Evolutionary conservation across 2,329 filamentous ascomycete genomes (phyloP).

Genomic region (Pseudocercospora fuligena): DNA sequence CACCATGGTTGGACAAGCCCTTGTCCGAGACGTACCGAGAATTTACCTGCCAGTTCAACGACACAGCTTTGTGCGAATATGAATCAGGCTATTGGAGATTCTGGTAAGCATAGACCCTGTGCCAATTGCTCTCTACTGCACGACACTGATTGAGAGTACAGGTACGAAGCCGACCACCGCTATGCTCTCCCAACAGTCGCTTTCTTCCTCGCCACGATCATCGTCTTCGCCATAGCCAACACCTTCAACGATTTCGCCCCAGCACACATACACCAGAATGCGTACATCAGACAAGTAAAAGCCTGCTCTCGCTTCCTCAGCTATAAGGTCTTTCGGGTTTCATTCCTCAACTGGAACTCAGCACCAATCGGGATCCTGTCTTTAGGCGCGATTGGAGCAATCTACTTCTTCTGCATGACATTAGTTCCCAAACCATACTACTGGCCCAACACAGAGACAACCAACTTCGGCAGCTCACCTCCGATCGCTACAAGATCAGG

Average conservation of each 20-base stretch:
- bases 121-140: not conserved
- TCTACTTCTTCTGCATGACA: conserved; percentile 54
- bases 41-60: conserved; percentile 38
- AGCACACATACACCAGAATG: not conserved
- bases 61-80: conserved; percentile 52
- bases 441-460: conserved; percentile 46
- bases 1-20: conserved; percentile 47
- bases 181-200: conserved; percentile 59
- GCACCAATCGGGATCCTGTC: conserved; percentile 53
- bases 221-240: conserved; percentile 53
- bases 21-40: conserved; percentile 45
- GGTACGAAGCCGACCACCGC: conserved; percentile 60
- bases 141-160: conserved; percentile 29
- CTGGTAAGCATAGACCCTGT: conserved; percentile 45
- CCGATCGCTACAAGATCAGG: conserved; percentile 59
- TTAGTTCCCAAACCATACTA: conserved; percentile 57
- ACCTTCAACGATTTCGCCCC: conserved; percentile 34
- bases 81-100: conserved; percentile 53
- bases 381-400: conserved; percentile 46
- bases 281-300: conserved; percentile 33
- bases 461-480: conserved; percentile 55
- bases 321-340: conserved; percentile 48
- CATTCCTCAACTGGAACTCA: conserved; percentile 47
- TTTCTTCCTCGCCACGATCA: conserved; percentile 57
- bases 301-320: conserved; percentile 48